phyloP scores from a whole-genome alignment of 2,329 filamentous ascomycete species.

The Xylaria sp. region DNA sequence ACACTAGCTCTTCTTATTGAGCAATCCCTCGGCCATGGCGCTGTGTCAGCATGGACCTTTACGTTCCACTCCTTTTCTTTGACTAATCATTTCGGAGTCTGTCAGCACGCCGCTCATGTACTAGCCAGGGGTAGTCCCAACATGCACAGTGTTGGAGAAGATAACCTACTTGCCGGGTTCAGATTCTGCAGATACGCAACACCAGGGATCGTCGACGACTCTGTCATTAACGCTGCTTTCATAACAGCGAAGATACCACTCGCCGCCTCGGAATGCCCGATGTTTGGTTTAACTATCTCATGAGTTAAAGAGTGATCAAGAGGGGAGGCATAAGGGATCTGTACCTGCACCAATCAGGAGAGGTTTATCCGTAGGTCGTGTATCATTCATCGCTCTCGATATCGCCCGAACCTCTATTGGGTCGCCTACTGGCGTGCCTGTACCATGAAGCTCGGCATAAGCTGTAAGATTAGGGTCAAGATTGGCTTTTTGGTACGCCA shows the following conservation, averaged over 20 bases:
- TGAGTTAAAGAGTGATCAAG: not conserved
- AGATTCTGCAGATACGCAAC: conserved; percentile 35
- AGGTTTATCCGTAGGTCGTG: conserved; percentile 24
- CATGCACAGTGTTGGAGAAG: conserved; percentile 2
- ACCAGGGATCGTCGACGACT: conserved; percentile 37
- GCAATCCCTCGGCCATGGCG: conserved; percentile 38
- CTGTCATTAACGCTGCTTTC: conserved; percentile 40
- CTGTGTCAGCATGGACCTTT: conserved; percentile 37
- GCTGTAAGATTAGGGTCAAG: conserved; percentile 42
- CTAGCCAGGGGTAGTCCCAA: too few relatives aligned
- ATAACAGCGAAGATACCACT: conserved; percentile 42
- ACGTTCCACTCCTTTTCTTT: conserved; percentile 43
- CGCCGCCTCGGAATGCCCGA: conserved; percentile 46
- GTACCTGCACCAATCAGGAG: conserved; percentile 36
- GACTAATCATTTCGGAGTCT: conserved; percentile 22
- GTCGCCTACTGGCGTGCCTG: conserved; percentile 36
- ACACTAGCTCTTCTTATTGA: conserved; percentile 38
- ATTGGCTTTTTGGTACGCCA: conserved; percentile 40
- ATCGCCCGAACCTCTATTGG: conserved; percentile 35
- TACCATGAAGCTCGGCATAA: conserved; percentile 44
- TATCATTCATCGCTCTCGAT: conserved; percentile 35
- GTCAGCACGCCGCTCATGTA: conserved; percentile 11
- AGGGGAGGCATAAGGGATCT: not conserved
- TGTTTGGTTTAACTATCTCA: conserved; percentile 40
- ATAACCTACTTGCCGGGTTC: conserved; percentile 41